phyloP scores from a whole-genome alignment of 345 rosid species.

The Litchi chinensis region DNA sequence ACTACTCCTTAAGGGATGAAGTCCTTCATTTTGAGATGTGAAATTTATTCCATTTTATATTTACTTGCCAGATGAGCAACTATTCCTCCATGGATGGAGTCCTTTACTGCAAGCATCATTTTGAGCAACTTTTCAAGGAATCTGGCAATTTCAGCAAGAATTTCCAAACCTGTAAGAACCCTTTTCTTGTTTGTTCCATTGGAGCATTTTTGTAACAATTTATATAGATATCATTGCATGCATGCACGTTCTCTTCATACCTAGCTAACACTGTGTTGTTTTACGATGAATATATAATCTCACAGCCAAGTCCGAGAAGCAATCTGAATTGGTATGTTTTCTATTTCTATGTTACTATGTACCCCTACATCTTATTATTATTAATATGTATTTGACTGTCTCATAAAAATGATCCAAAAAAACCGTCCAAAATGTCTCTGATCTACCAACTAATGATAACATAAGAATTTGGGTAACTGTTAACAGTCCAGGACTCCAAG shows the following conservation, averaged over 20 bases:
- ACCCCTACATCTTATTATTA: not conserved
- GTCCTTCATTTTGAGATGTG: too few species aligned
- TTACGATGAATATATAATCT: not conserved
- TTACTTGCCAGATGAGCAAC: slow-evolving; percentile 75
- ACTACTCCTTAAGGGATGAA: too few species aligned
- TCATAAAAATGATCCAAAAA: not conserved
- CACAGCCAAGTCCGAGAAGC: slow-evolving; percentile 59
- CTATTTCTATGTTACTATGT: not conserved
- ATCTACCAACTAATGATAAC: not conserved
- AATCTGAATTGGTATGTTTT: slow-evolving; percentile 57
- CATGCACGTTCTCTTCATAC: not conserved
- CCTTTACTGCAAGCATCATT: slow-evolving; percentile 94
- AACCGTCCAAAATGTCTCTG: not conserved
- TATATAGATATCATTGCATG: not conserved
- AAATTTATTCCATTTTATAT: too few species aligned
- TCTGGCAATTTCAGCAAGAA: slow-evolving; percentile 98
- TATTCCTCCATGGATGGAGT: slow-evolving; percentile 99
- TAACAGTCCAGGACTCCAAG: slow-evolving; percentile 72
- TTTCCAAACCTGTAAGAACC: slow-evolving; percentile 60
- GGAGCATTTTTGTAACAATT: not conserved
- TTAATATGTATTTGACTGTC: not conserved
- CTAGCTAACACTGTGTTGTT: slow-evolving; percentile 14
- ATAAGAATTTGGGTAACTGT: slow-evolving; percentile 5
- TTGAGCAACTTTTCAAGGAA: slow-evolving; percentile 98
- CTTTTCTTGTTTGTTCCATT: not conserved